A percentile compares a stretch with the other conserved stretches of the same genome.
Evolutionary conservation across 805 yeast genomes (phyloP).

Genomic region (Starmerella vaccinii): DNA sequence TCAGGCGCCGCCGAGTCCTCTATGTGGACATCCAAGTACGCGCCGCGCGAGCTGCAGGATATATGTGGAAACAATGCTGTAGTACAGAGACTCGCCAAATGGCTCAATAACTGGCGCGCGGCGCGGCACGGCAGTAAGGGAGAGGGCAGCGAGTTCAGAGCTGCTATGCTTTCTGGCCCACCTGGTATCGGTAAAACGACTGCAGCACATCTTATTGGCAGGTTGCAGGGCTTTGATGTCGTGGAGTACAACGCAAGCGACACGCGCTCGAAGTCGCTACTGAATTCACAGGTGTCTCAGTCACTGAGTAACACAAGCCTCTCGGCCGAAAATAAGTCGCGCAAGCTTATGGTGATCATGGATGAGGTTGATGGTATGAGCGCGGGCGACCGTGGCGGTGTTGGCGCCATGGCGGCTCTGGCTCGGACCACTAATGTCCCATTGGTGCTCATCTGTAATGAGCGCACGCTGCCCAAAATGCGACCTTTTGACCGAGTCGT

Average conservation of each 20-base stretch:
- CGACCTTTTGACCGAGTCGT: constrained; percentile 83
- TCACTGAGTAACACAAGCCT: constrained; percentile 75
- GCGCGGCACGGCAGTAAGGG: constrained; percentile 47
- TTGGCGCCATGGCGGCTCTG: constrained; percentile 81
- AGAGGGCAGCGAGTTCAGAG: constrained; percentile 61
- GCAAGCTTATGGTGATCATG: constrained; percentile 76
- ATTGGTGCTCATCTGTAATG: constrained; percentile 86
- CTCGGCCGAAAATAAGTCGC: constrained; percentile 55
- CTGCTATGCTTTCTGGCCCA: constrained; percentile 83
- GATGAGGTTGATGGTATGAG: constrained; percentile 99
- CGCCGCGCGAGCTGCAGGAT: constrained; percentile 65
- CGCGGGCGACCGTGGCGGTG: constrained; percentile 98
- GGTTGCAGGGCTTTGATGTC: constrained; percentile 65
- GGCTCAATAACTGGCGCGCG: constrained; percentile 72
- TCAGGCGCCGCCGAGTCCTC: constrained; percentile 28
- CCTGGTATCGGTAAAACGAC: constrained; percentile 94
- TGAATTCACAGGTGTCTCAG: constrained; percentile 58
- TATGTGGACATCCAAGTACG: constrained; percentile 89
- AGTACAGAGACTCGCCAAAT: constrained; percentile 51
- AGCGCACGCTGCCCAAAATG: constrained; percentile 86
- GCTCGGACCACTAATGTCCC: constrained; percentile 83
- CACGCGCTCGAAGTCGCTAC: constrained; percentile 70
- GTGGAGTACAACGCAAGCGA: constrained; percentile 85
- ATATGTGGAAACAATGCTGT: constrained; percentile 85
- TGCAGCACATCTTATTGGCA: constrained; percentile 75